A percentile compares a stretch with the other conserved stretches of the same genome.
phyloP scores from a whole-genome alignment of 306 rosid species.

The Gynostemma pentaphyllum region DNA sequence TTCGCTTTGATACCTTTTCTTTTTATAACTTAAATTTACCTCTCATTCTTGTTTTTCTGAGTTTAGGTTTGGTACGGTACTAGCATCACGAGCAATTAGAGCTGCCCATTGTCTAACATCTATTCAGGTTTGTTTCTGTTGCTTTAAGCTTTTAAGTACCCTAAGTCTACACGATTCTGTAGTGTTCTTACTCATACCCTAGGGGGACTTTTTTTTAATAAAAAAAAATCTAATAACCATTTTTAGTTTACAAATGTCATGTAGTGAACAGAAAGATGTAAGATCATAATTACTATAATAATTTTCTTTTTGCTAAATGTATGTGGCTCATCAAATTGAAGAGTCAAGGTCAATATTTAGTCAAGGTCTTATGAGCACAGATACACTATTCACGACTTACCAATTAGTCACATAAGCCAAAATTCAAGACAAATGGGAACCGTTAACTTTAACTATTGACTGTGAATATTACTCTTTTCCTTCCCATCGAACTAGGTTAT shows the following conservation, averaged over 20 bases:
- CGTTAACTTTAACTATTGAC: too few relatives aligned
- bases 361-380: neutral
- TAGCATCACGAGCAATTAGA: slow-evolving; percentile 81
- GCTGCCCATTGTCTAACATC: slow-evolving; percentile 98
- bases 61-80: slow-evolving; percentile 72
- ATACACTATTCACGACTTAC: neutral
- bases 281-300: neutral
- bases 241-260: neutral
- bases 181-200: neutral
- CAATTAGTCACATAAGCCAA: neutral
- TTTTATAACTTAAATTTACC: neutral
- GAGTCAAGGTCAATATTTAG: neutral
- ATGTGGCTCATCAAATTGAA: neutral
- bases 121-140: slow-evolving; percentile 58
- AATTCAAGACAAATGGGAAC: too few relatives aligned
- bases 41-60: slow-evolving; percentile 16
- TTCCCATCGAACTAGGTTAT: too few relatives aligned
- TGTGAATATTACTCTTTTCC: too few relatives aligned
- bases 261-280: neutral
- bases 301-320: neutral
- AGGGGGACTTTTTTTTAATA: neutral
- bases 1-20: slow-evolving; percentile 7
- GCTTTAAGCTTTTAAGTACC: neutral
- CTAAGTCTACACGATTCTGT: neutral
- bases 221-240: neutral